A percentile compares a stretch with the other conserved stretches of the same genome.
These are phyloP conservation scores for Nannizziopsis arthrosporioides DNA, from an alignment of 2,329 filamentous ascomycete species.

Conservation along the genomic window DNA sequence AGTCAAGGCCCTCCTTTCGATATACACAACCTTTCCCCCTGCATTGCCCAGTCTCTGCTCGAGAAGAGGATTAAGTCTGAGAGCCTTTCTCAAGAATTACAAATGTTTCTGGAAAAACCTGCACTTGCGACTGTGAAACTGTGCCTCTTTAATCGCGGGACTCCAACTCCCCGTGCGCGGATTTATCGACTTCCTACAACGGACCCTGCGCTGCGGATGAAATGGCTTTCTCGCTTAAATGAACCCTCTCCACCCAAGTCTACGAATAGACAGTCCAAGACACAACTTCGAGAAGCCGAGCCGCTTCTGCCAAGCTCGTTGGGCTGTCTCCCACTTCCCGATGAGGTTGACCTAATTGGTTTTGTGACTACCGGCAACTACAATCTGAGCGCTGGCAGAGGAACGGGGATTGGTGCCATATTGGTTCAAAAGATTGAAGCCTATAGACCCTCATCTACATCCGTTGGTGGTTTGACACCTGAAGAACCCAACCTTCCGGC, in stretches of 20 bases:
- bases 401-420: slow-evolving; percentile 63
- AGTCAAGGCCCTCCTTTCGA: slow-evolving; percentile 20
- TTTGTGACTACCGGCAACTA: slow-evolving; percentile 84
- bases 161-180: slow-evolving; percentile 59
- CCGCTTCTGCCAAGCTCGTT: slow-evolving; percentile 38
- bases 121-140: slow-evolving; percentile 53
- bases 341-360: slow-evolving; percentile 65
- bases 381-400: slow-evolving; percentile 63
- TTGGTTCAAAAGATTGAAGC: slow-evolving; percentile 46
- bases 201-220: slow-evolving; percentile 44
- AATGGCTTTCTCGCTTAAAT: slow-evolving; percentile 50
- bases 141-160: slow-evolving; percentile 56
- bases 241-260: neutral
- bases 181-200: slow-evolving; percentile 70
- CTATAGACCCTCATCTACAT: slow-evolving; percentile 1
- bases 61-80: slow-evolving; percentile 18
- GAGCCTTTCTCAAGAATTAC: slow-evolving; percentile 11
- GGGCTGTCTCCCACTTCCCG: slow-evolving; percentile 49
- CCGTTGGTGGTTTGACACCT: neutral
- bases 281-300: neutral
- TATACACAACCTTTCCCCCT: slow-evolving; percentile 32
- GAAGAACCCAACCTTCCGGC: neutral
- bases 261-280: neutral
- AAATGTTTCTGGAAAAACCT: slow-evolving; percentile 18
- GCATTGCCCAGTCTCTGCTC: slow-evolving; percentile 28